Percentiles rank a stretch among this genome's conserved stretches.
These are phyloP conservation scores for Capronia coronata DNA, from an alignment of 2,329 filamentous ascomycete species.

Conservation along the genomic window DNA sequence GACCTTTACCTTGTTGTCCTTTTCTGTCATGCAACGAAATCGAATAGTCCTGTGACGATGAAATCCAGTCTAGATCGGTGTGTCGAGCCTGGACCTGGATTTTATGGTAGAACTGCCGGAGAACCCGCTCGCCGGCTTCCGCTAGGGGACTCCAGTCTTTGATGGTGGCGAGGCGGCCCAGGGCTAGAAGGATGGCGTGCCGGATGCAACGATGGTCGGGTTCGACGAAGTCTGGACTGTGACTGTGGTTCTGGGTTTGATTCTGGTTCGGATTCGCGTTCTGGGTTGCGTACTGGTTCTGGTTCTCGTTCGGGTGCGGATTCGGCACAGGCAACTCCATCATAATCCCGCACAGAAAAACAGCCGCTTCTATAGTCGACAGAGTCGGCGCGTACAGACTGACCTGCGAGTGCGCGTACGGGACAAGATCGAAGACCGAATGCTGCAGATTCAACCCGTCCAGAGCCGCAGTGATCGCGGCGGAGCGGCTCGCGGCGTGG, in stretches of 20 bases:
- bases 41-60: too few relatives aligned
- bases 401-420: neutral
- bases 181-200: neutral
- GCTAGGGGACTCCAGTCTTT: slow-evolving; percentile 1
- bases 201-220: neutral
- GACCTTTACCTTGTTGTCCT: too few relatives aligned
- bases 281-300: too few relatives aligned
- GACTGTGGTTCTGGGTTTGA: too few relatives aligned
- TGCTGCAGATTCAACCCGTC: slow-evolving; percentile 5
- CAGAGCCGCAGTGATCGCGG: slow-evolving; percentile 6
- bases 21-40: too few relatives aligned
- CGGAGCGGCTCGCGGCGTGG: slow-evolving; percentile 5
- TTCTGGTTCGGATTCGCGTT: too few relatives aligned
- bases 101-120: slow-evolving; percentile 5
- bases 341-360: slow-evolving; percentile 8
- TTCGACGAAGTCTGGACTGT: too few relatives aligned
- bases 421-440: slow-evolving; percentile 4
- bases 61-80: too few relatives aligned
- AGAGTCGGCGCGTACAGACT: slow-evolving; percentile 1
- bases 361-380: slow-evolving; percentile 7
- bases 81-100: too few relatives aligned
- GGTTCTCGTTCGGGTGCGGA: too few relatives aligned
- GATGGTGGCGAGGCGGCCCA: slow-evolving; percentile 1
- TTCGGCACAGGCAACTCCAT: neutral
- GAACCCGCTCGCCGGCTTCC: neutral